These are phyloP conservation scores for Penicillium sp. DNA, from an alignment of 2,329 filamentous ascomycete species.

Conservation along the genomic window DNA sequence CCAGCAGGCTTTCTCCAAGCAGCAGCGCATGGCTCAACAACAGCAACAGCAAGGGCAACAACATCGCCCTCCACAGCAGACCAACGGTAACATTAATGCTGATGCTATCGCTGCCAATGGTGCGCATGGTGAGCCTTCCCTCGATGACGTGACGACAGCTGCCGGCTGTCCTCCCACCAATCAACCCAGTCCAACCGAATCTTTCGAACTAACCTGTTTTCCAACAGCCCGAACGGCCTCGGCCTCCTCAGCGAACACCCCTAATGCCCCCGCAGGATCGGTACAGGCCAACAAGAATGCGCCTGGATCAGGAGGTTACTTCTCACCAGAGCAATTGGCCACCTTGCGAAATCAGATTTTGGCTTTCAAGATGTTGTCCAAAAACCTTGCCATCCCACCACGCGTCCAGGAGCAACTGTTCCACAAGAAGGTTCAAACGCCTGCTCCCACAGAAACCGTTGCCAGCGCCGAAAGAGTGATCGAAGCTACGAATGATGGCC, in stretches of 20 bases:
- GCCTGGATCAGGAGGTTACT: conserved; percentile 54
- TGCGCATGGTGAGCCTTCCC: conserved; percentile 40
- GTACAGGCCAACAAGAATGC: conserved; percentile 31
- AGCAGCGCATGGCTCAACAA: conserved; percentile 46
- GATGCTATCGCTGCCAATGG: conserved; percentile 40
- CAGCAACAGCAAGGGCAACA: conserved; percentile 50
- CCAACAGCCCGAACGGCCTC: conserved; percentile 38
- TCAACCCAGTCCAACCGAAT: neutral
- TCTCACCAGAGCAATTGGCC: conserved; percentile 75
- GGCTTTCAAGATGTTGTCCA: conserved; percentile 86
- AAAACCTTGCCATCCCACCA: conserved; percentile 78
- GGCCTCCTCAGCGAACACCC: conserved; percentile 34
- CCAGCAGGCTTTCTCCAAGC: conserved; percentile 60
- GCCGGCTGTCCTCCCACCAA: neutral
- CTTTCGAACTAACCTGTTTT: neutral
- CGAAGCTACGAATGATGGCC: conserved; percentile 40
- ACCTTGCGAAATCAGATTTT: conserved; percentile 82
- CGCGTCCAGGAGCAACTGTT: conserved; percentile 83
- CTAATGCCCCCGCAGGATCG: conserved; percentile 13
- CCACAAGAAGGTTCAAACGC: conserved; percentile 47
- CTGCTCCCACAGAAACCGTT: conserved; percentile 39
- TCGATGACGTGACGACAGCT: neutral
- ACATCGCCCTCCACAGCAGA: conserved; percentile 42
- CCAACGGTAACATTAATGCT: conserved; percentile 39
- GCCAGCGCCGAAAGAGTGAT: conserved; percentile 36